phyloP scores from a whole-genome alignment of 1,139 yeast genomes.

The Groenewaldozyma sp. region DNA sequence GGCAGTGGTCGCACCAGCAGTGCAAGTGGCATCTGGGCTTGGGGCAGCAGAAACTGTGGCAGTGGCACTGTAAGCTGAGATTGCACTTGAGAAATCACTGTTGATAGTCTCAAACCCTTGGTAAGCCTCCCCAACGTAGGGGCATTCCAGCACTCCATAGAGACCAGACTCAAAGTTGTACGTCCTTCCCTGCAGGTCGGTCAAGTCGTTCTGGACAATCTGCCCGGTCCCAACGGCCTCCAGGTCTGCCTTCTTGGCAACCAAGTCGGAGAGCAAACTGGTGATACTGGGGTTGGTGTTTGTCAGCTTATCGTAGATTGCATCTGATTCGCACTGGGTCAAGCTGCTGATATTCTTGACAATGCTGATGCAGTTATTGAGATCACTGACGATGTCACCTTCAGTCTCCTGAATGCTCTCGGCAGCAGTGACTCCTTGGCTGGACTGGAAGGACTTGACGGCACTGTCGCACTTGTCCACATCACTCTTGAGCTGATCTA shows the following conservation, averaged over 20 bases:
- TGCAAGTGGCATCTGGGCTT: constrained; percentile 6
- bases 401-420: constrained; percentile 16
- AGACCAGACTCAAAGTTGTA: background rate
- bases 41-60: constrained; percentile 5
- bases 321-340: background rate
- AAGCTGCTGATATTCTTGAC: constrained; percentile 3
- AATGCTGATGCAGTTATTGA: constrained; percentile 7
- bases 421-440: constrained; percentile 18
- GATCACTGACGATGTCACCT: constrained; percentile 11
- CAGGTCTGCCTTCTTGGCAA: constrained; percentile 10
- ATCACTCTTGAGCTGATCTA: constrained; percentile 9
- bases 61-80: constrained; percentile 2
- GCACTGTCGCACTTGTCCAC: constrained; percentile 8
- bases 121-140: background rate
- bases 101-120: background rate
- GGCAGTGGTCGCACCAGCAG: constrained; percentile 1
- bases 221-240: constrained; percentile 11
- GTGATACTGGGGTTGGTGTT: background rate
- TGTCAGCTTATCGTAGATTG: background rate
- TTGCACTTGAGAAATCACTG: background rate
- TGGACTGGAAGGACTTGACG: constrained; percentile 10
- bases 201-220: constrained; percentile 13
- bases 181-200: constrained; percentile 6
- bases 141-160: constrained; percentile 1
- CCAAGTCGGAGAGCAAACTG: constrained; percentile 9